Conservation (phyloP, 2,329 filamentous ascomycete genomes). For the Myriosclerotinia scirpicola region DNA sequence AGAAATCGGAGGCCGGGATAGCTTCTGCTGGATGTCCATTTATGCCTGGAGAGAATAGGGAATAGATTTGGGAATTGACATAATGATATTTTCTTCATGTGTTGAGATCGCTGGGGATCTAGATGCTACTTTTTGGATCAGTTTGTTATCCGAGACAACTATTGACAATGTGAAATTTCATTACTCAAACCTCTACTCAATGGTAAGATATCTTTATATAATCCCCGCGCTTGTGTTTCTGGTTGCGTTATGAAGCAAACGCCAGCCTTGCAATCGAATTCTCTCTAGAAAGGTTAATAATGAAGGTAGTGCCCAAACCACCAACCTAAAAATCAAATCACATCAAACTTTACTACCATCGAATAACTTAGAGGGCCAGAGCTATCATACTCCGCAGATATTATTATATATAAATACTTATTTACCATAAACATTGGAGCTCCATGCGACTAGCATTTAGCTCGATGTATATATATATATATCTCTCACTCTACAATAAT, state of each 20-base stretch:
- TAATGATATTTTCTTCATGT: background rate
- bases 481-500: too few relatives aligned
- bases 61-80: background rate
- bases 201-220: background rate
- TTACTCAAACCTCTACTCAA: background rate
- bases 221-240: too few relatives aligned
- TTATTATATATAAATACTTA: too few relatives aligned
- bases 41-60: slow-evolving; percentile 9
- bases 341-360: too few relatives aligned
- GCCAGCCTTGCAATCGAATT: too few relatives aligned
- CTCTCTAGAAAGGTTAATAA: background rate
- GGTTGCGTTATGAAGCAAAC: background rate
- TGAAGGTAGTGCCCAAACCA: background rate
- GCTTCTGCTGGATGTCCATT: slow-evolving; percentile 17
- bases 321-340: too few relatives aligned
- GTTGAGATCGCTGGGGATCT: background rate
- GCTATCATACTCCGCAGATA: too few relatives aligned
- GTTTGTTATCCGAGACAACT: background rate
- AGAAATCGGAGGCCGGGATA: background rate
- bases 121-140: background rate
- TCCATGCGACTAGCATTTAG: too few relatives aligned
- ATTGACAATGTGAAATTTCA: background rate
- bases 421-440: too few relatives aligned
- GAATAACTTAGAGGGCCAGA: too few relatives aligned
- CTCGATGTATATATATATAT: too few relatives aligned